Conservation (phyloP, 23 red algal genomes). For the Gracilaria gracilis region DNA sequence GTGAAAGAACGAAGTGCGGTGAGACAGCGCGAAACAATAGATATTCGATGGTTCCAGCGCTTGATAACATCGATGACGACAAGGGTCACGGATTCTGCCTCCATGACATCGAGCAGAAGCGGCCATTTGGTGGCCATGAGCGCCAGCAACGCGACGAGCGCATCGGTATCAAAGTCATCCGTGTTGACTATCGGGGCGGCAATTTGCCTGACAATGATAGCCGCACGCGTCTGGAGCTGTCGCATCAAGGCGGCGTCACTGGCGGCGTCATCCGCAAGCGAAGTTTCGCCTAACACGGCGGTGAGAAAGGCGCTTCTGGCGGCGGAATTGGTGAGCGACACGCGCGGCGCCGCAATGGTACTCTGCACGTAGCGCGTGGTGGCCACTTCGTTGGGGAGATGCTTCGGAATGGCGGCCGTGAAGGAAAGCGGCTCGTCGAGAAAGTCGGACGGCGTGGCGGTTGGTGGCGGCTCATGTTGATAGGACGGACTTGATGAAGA, state of each 20-base stretch:
- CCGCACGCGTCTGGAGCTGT: constrained; percentile 11
- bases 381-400: not conserved
- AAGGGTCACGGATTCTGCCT: not conserved
- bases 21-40: constrained; percentile 10
- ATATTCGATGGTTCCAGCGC: not conserved
- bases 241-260: not conserved
- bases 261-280: not conserved
- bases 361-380: not conserved
- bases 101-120: not conserved
- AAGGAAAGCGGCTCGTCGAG: not conserved
- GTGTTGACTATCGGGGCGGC: not conserved
- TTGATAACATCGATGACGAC: not conserved
- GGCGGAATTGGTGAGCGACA: not conserved
- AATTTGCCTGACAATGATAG: not conserved
- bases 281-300: constrained; percentile 3
- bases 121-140: not conserved
- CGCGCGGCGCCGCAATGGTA: not conserved
- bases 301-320: not conserved
- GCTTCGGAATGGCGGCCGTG: not conserved
- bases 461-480: not conserved
- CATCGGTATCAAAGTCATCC: no score
- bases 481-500: not conserved
- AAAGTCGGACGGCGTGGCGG: not conserved
- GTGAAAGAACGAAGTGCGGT: constrained; percentile 22
- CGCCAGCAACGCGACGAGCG: not conserved